Evolutionary conservation across 352 stramenopile genomes (phyloP), one percentile per base, ranked within the genome.

Genomic region (Phytophthora lateralis): DNA sequence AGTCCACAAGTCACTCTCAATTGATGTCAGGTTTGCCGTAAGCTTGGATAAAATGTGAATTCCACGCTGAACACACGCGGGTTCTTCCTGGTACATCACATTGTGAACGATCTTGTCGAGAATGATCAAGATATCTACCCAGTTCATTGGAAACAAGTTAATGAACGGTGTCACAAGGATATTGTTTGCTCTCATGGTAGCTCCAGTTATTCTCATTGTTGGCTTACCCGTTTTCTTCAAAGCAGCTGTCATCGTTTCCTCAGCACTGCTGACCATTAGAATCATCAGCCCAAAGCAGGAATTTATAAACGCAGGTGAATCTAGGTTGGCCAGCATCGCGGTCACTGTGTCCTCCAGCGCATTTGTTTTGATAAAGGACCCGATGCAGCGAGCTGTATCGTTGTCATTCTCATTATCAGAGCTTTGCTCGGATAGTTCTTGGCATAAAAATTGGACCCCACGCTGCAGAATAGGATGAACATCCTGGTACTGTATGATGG

Each of bases 401-500:
- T 52, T 4, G 10, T 39, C 26, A 24, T 39, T 42, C 17, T 29
- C 29, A 21, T 42, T 29, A 21, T 20, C 17, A 8, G 11, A n/a
- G 3, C 9, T n/a, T 15, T 10, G 27, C 44, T 38, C 26, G 7
- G n/a, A 49, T 24, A 64, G 15, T 24, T 66, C 55, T 32, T 55
- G 47, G 6, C 45, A 43, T 9, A 85, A 44, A 17, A 72, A 58
- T 38, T 75, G 61, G 6, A 78, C 39, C 1, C 55, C 67, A 26
- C 56, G 63, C 15, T 63, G 32, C 6, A 76, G 32, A 41, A 78
- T 60, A 10, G 73, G 41, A 35, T 68, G 71, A 2, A 79, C 66
- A 24, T 73, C 59, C 24, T 73, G 53, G 51, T 75, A 78, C 34
- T 63, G 61, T 34, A 32, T 63, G 34, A 82, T 55, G 1, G 73